Evolutionary conservation across 179 eudicot genomes (phyloP).

Genomic region (Patellifolia procumbens): DNA sequence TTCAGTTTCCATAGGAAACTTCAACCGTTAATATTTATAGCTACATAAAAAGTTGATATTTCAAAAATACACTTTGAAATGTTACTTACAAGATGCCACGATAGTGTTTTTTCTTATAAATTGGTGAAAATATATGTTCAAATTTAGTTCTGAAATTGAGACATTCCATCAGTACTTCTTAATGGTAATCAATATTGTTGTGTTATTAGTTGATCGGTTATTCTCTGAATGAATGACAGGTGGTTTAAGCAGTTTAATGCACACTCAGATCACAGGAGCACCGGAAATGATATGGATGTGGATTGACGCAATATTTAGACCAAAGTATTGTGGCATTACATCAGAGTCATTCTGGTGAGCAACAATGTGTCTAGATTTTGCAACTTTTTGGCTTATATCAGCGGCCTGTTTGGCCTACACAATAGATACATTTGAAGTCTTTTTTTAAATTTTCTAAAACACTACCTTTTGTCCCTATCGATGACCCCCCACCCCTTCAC

Average conservation of each 20-base stretch:
- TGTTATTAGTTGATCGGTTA: constrained; percentile 4
- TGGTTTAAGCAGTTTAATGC: constrained; percentile 41
- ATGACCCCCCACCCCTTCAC: too few relatives aligned
- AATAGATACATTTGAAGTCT: background rate
- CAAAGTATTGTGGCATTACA: background rate
- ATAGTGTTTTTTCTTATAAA: too few relatives aligned
- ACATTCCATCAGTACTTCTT: background rate
- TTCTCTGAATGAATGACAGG: constrained; percentile 44
- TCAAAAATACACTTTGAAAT: too few relatives aligned
- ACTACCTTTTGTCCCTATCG: too few relatives aligned
- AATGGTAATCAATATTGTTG: background rate
- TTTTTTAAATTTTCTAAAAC: too few relatives aligned
- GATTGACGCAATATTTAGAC: constrained; percentile 34
- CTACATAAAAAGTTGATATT: too few relatives aligned
- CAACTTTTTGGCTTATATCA: background rate
- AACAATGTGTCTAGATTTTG: background rate
- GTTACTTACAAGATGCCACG: too few relatives aligned
- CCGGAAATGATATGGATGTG: constrained; percentile 52
- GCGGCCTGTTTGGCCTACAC: background rate
- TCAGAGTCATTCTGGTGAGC: constrained; percentile 21
- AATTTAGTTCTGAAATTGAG: too few relatives aligned
- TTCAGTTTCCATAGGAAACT: too few relatives aligned
- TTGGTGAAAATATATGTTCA: too few relatives aligned
- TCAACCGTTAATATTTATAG: too few relatives aligned
- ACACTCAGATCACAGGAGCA: constrained; percentile 38